Base-by-base conservation (phyloP, 768 basidiomycete species). In the Hypsizygus marmoreus region DNA sequence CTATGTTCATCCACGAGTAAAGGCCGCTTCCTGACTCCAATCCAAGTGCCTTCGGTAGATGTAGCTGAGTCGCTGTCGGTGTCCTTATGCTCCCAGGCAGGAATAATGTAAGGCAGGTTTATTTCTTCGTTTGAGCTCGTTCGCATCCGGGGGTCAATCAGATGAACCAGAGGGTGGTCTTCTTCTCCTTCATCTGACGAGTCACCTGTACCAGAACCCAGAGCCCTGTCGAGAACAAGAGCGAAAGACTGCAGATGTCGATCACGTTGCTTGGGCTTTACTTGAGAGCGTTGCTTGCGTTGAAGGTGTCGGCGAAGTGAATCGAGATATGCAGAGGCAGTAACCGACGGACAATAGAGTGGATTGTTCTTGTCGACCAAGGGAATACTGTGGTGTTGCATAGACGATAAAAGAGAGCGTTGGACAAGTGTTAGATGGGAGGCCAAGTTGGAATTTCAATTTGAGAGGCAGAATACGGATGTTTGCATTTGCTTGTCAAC, bases 351-450 rank as follows among this genome's bases (percentile, higher is more conserved):
- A 49, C 81, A 83, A 61, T 82, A 83, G 32, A 77, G 67, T 5
- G 82, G 81, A 46, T 84, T 83, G 20, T 76, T 64, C n/a, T 69
- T 58, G 62, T 82, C 79, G 20, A 77, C 58, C 13, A 69, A 45
- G 30, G 77, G 77, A 47, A n/a, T n/a, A n/a, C n/a, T n/a, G n/a
- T n/a, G n/a, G n/a, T n/a, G n/a, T n/a, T n/a, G n/a, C n/a, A n/a
- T n/a, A n/a, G n/a, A n/a, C n/a, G n/a, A n/a, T n/a, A n/a, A n/a
- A n/a, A n/a, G n/a, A n/a, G n/a, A n/a, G n/a, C n/a, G n/a, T n/a
- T n/a, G n/a, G n/a, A n/a, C n/a, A n/a, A n/a, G n/a, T n/a, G n/a
- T n/a, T n/a, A n/a, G n/a, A n/a, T n/a, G n/a, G n/a, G n/a, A n/a
- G n/a, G n/a, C n/a, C n/a, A n/a, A n/a, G n/a, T n/a, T n/a, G n/a